Evolutionary conservation across 192 early-diverging fungal species (phyloP).

Genomic region (Coemansia brasiliensis): DNA sequence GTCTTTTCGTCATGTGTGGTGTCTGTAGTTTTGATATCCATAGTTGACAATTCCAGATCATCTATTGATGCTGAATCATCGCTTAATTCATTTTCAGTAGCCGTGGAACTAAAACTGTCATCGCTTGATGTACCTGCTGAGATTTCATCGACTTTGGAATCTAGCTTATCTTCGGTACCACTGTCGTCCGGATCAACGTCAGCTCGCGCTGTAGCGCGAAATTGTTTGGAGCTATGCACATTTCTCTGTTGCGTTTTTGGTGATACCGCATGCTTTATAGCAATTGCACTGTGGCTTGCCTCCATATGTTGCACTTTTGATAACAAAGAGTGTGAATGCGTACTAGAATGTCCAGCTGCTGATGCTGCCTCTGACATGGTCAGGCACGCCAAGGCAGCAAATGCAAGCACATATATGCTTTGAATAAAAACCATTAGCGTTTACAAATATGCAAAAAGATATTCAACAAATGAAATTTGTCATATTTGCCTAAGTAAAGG

Average conservation of each 20-base stretch:
- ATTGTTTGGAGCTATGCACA: constrained; percentile 35
- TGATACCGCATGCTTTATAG: not conserved
- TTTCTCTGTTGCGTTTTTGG: not conserved
- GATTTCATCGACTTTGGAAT: constrained; percentile 9
- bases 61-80: not conserved
- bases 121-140: constrained; percentile 8
- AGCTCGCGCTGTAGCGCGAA: constrained; percentile 20
- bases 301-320: not conserved
- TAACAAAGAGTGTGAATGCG: not conserved
- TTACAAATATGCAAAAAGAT: too few relatives aligned
- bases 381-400: not conserved
- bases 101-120: not conserved
- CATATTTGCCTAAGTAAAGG: too few relatives aligned
- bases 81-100: not conserved
- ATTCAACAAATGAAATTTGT: too few relatives aligned
- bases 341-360: not conserved
- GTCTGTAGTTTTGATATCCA: not conserved
- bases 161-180: constrained; percentile 11
- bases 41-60: not conserved
- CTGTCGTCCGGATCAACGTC: not conserved
- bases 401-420: not conserved
- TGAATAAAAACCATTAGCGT: too few relatives aligned
- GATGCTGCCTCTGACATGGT: not conserved
- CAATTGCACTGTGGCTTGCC: not conserved
- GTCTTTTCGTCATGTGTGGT: too few relatives aligned